Base-by-base conservation (phyloP, 805 yeast species). In the Cyberlindnera nakhonratchasimensis region DNA sequence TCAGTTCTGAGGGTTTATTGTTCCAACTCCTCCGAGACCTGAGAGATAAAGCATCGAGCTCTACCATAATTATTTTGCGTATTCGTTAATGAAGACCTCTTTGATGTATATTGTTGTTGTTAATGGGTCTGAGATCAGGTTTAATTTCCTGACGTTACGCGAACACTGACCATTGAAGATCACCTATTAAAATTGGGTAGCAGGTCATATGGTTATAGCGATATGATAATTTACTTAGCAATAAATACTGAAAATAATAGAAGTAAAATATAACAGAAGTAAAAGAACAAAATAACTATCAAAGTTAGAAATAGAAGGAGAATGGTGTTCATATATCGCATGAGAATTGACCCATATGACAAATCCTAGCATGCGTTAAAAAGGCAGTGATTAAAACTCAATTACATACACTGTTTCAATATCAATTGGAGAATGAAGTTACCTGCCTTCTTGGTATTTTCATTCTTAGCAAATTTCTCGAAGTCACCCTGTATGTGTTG, bases 391-490 rank as follows among this genome's bases (percentile, higher is more conserved):
- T n/a, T 4, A 6, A 16, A 14, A n/a, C 5, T 5, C 12, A 14
- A 28, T 36, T 29, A 41, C 23, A 14, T 30, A 19, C 48, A 47
- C 34, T 48, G 46, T 29, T 29, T 39, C 23, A 45, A 17, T 5
- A 48, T 9, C 18, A 47, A 39, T 17, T 40, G 41, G 26, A 47
- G 28, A 5, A 56, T 8, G 38, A 56, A 53, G 14, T 40, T 34
- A 14, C 59, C 61, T 34, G 46, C 61, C 34, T 50, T 56, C 45
- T 53, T 56, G 2, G 61, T 53, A 13, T 53, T 55, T 3, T 55
- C 57, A 33, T 50, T 44, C 25, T 45, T 49, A 6, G 53, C 44
- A 21, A 52, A 45, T 31, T 47, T 53, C 30, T 53, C 56, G 22
- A 48, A 43, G 6, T 23, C 16, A 2, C 42, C 26, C 10, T 45